Percentiles rank a stretch among this genome's conserved stretches.
phyloP scores from a whole-genome alignment of 148 eudicot genomes.

The Persicaria maculosa region DNA sequence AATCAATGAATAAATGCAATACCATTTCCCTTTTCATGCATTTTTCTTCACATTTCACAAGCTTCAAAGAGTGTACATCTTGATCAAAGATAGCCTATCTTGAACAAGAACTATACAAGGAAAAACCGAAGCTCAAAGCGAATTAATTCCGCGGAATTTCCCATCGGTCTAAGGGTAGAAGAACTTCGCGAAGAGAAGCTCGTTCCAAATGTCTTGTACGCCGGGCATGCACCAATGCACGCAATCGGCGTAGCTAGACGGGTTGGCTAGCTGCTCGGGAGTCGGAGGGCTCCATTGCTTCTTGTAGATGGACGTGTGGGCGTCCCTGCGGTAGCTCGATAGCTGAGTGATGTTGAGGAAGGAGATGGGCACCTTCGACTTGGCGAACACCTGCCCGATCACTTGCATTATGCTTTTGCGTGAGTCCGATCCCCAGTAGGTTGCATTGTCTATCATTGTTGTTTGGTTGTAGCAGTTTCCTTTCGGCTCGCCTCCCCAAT shows the following conservation, averaged over 20 bases:
- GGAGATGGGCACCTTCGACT: constrained; percentile 50
- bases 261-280: constrained; percentile 67
- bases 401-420: constrained; percentile 64
- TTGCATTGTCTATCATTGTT: constrained; percentile 48
- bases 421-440: constrained; percentile 73
- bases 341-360: constrained; percentile 84
- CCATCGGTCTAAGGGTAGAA: constrained; percentile 4
- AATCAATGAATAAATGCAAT: no score
- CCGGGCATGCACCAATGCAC: constrained; percentile 97
- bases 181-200: constrained; percentile 47
- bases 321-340: constrained; percentile 71
- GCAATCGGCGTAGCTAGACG: constrained; percentile 80
- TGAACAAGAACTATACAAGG: no score
- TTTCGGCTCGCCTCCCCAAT: constrained; percentile 70
- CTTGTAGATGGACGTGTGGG: constrained; percentile 89
- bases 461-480: constrained; percentile 85
- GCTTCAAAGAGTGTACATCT: no score
- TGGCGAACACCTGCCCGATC: constrained; percentile 51
- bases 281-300: constrained; percentile 75
- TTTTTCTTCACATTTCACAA: no score
- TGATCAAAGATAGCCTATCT: no score
- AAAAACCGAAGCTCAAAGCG: no score
- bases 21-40: no score
- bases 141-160: no score
- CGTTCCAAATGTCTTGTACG: constrained; percentile 88